A percentile compares a stretch with the other conserved stretches of the same genome.
Evolutionary conservation across 352 stramenopile genomes (phyloP).

Genomic region (Lagenidium giganteum): DNA sequence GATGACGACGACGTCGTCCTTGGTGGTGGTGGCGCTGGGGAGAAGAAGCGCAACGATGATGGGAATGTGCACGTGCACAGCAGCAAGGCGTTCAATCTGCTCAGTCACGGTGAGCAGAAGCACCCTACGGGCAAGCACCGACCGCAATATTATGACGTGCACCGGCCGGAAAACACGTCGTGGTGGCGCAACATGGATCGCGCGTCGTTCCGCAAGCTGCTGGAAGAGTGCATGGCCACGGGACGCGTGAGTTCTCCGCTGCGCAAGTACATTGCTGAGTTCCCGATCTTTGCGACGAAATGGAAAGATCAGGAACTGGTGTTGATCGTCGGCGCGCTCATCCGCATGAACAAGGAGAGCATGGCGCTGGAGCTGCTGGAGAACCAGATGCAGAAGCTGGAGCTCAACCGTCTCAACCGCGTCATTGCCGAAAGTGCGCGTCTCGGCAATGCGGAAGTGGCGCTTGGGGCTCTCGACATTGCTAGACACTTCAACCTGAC

Average conservation of each 20-base stretch:
- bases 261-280: conserved; percentile 67
- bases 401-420: conserved; percentile 58
- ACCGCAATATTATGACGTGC: too few species aligned
- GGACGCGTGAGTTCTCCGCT: conserved; percentile 47
- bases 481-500: conserved; percentile 55
- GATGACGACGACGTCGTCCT: too few species aligned
- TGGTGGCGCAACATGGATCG: conserved; percentile 37
- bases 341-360: conserved; percentile 66
- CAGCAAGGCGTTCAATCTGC: too few species aligned
- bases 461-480: conserved; percentile 68
- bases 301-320: conserved; percentile 76
- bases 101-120: too few species aligned
- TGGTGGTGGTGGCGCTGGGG: too few species aligned
- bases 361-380: conserved; percentile 49
- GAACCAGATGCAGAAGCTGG: conserved; percentile 43
- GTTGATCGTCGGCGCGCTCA: conserved; percentile 63
- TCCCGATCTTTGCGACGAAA: conserved; percentile 46
- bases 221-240: conserved; percentile 54
- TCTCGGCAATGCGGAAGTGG: conserved; percentile 57
- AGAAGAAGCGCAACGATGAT: too few species aligned
- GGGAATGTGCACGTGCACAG: too few species aligned
- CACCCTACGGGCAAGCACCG: too few species aligned
- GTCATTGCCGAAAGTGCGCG: conserved; percentile 62
- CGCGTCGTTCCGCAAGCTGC: conserved; percentile 46
- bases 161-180: too few species aligned